Conservation (phyloP, 495 filamentous ascomycete species). For the Aspergillus incahuasiensis region DNA sequence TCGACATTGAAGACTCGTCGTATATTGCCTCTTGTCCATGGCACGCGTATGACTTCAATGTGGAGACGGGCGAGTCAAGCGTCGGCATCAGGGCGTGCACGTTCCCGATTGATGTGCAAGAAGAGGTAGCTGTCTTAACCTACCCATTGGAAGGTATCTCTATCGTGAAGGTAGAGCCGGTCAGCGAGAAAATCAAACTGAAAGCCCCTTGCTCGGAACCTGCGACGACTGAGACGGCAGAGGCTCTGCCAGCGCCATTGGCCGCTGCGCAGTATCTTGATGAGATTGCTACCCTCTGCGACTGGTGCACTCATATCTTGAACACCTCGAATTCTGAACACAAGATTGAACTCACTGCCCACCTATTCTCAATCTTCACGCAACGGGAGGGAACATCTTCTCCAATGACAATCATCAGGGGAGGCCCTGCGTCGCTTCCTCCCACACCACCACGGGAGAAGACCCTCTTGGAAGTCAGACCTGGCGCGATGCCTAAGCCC, state of each 20-base stretch:
- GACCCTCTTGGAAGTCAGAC: slow-evolving; percentile 32
- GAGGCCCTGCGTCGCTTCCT: slow-evolving; percentile 32
- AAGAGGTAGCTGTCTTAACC: slow-evolving; percentile 31
- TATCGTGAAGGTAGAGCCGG: slow-evolving; percentile 36
- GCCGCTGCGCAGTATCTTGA: slow-evolving; percentile 30
- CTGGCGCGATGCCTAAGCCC: slow-evolving; percentile 39
- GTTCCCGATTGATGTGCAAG: slow-evolving; percentile 41
- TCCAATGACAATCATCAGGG: slow-evolving; percentile 44
- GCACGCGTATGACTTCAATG: slow-evolving; percentile 55
- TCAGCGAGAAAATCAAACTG: slow-evolving; percentile 48
- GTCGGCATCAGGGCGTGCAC: slow-evolving; percentile 51
- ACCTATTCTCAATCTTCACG: slow-evolving; percentile 43
- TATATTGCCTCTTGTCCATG: slow-evolving; percentile 53
- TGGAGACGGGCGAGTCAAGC: slow-evolving; percentile 52
- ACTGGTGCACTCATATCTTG: slow-evolving; percentile 50
- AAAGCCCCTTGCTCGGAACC: slow-evolving; percentile 21
- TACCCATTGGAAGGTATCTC: slow-evolving; percentile 22
- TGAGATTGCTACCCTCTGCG: slow-evolving; percentile 44
- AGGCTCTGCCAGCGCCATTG: slow-evolving; percentile 3
- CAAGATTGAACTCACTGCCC: slow-evolving; percentile 49
- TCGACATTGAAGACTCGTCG: slow-evolving; percentile 52
- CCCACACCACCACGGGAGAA: slow-evolving; percentile 43
- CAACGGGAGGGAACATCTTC: slow-evolving; percentile 34
- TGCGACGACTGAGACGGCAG: neutral
- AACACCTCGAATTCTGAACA: slow-evolving; percentile 48